Base-by-base conservation (phyloP, 352 stramenopile species). In the Globisporangium nagaii region DNA sequence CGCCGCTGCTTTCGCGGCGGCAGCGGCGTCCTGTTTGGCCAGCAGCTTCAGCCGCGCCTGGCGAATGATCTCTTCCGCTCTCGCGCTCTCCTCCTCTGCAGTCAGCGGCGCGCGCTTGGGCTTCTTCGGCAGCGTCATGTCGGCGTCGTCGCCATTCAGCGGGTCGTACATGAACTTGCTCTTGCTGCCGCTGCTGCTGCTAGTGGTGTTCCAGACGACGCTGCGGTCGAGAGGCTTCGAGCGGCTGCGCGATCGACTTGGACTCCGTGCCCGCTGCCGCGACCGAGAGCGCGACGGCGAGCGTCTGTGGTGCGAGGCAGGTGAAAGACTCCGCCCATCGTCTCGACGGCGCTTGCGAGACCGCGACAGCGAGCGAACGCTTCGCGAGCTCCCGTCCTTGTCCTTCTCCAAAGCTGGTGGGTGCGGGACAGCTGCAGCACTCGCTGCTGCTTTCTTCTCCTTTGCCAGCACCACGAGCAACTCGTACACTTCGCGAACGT, bases 31-130 rank as follows among this genome's bases (percentile, higher is more conserved):
- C 25, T 59, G 58, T 42, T 83, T 80, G 11, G 50, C 61, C 49
- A 75, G 60, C 12, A 89, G 63, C 63, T 87, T 87, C 11, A 83
- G 58, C 24, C 77, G 63, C 17, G 79, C 79, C 32, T 86, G 69
- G 9, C 79, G 77, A 31, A 88, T 90, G 51, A 88, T 86, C 48
- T 84, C 77, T 48, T 88, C 77, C 0, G 73, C 77, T 19, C 68
- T 73, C 7, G 69, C 69, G 20, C 65, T 62, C 65, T 90, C 79
- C 49, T 88, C 63, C 15, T 67, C 65, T n/a, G 59, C 58, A 11
- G 71, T 70, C 28, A 77, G 41, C 37, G 61, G 10, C 41, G 63
- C 39, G 48, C 57, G 12, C 36, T 58, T 28, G 60, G 30, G 8
- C 9, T 47, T 44, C 24, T 13, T 24, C 7, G 28, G 40, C n/a